Evolutionary conservation across 2,329 filamentous ascomycete genomes (phyloP).

Genomic region (Ophiostoma novo-ulmi): DNA sequence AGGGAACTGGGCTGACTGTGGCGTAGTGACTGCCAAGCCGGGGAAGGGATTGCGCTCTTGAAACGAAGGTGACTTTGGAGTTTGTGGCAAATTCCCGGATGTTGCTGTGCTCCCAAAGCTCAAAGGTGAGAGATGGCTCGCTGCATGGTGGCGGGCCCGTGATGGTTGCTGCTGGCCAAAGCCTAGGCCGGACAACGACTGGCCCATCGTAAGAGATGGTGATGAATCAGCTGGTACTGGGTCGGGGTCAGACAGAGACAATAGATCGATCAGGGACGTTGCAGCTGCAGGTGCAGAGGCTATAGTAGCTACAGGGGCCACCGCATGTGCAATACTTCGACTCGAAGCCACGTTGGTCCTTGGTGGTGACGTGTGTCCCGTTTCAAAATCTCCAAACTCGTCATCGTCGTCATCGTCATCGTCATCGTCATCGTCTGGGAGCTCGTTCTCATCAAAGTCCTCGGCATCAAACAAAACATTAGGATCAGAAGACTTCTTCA

Average conservation of each 20-base stretch:
- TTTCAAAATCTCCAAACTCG: slow-evolving; percentile 33
- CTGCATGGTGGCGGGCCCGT: slow-evolving; percentile 28
- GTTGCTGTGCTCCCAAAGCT: slow-evolving; percentile 32
- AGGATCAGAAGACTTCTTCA: slow-evolving; percentile 36
- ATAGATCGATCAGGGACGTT: slow-evolving; percentile 25
- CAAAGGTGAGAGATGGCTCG: slow-evolving; percentile 33
- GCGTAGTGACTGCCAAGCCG: slow-evolving; percentile 45
- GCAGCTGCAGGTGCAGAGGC: not conserved
- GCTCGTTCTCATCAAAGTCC: slow-evolving; percentile 43
- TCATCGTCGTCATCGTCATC: slow-evolving; percentile 34
- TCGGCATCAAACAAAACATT: slow-evolving; percentile 64
- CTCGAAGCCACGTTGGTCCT: not conserved
- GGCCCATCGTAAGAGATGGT: not conserved
- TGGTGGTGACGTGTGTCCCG: slow-evolving; percentile 23
- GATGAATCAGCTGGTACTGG: slow-evolving; percentile 12
- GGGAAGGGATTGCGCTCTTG: slow-evolving; percentile 51
- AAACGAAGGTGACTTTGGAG: slow-evolving; percentile 50
- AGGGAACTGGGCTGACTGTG: slow-evolving; percentile 34
- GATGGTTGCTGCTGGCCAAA: not conserved
- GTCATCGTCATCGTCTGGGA: slow-evolving; percentile 35
- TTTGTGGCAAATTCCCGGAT: slow-evolving; percentile 35
- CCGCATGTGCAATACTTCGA: not conserved
- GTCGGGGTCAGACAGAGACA: slow-evolving; percentile 26
- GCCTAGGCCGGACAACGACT: not conserved
- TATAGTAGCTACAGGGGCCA: not conserved